A percentile compares a stretch with the other conserved stretches of the same genome.
These are phyloP conservation scores for Sophora flavescens DNA, from an alignment of 306 rosid species.

Conservation along the genomic window DNA sequence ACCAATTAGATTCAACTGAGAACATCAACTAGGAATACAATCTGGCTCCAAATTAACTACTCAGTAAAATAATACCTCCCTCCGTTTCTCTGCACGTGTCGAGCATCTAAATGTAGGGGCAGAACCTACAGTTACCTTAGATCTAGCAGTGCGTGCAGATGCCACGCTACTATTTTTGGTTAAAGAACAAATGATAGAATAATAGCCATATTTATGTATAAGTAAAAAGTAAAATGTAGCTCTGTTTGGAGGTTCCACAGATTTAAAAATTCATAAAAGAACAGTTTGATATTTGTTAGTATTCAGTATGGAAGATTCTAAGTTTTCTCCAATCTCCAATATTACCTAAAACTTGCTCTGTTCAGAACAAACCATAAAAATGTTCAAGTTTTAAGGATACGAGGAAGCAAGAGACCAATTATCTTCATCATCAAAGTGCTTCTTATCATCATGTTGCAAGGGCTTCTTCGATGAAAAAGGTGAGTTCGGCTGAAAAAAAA, in stretches of 20 bases:
- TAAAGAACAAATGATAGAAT: conserved; percentile 55
- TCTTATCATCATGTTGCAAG: conserved; percentile 62
- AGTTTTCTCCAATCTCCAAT: conserved; percentile 10
- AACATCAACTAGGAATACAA: conserved; percentile 15
- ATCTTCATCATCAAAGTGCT: conserved; percentile 86
- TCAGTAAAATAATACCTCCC: conserved; percentile 70
- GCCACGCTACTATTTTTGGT: conserved; percentile 62
- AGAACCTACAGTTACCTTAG: conserved; percentile 82
- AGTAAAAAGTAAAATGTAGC: conserved; percentile 26
- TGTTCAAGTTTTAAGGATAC: conserved; percentile 72
- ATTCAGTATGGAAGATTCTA: conserved; percentile 19
- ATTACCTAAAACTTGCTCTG: conserved; percentile 34
- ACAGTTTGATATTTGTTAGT: not conserved
- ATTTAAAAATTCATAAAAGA: conserved; percentile 16
- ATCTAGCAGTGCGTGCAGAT: conserved; percentile 71
- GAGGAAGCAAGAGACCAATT: conserved; percentile 81
- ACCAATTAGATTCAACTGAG: conserved; percentile 37
- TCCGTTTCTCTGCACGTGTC: conserved; percentile 86
- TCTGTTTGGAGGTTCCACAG: conserved; percentile 24
- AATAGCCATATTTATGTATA: not conserved
- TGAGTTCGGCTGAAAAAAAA: conserved; percentile 67
- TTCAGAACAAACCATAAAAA: conserved; percentile 43
- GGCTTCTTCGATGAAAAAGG: conserved; percentile 68
- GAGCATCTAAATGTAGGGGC: conserved; percentile 80
- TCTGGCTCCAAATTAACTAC: conserved; percentile 28